Percentiles rank a stretch among this genome's conserved stretches.
Conservation (phyloP, 306 rosid genomes). For the Quercus wislizeni region DNA sequence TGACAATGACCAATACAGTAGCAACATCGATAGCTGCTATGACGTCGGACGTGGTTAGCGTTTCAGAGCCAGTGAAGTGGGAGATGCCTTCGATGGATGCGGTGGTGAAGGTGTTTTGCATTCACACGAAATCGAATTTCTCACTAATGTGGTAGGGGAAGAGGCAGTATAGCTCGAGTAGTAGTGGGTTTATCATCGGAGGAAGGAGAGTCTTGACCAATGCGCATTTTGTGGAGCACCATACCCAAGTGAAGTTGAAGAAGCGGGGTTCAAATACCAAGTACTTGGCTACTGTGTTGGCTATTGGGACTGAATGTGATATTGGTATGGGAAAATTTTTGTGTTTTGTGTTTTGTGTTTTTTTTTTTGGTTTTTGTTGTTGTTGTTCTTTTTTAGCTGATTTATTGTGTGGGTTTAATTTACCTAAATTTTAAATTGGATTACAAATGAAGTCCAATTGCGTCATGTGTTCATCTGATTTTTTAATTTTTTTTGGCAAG, state of each 20-base stretch:
- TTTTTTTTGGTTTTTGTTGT: too few species aligned
- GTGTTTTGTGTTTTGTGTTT: background rate
- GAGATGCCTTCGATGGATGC: constrained; percentile 81
- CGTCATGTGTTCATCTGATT: too few species aligned
- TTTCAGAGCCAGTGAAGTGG: constrained; percentile 39
- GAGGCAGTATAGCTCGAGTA: constrained; percentile 83
- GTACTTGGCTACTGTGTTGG: constrained; percentile 91
- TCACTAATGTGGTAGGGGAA: constrained; percentile 96
- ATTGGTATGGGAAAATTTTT: constrained; percentile 35
- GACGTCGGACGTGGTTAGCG: background rate
- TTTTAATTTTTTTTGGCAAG: too few species aligned
- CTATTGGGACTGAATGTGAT: constrained; percentile 96
- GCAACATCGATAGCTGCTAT: background rate
- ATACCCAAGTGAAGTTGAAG: constrained; percentile 91
- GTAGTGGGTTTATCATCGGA: constrained; percentile 85
- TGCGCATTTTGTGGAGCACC: constrained; percentile 93
- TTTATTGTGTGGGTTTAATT: background rate
- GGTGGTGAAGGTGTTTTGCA: constrained; percentile 90
- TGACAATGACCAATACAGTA: too few species aligned
- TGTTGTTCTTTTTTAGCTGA: background rate
- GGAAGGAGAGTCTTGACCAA: constrained; percentile 86
- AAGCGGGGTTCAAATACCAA: constrained; percentile 95
- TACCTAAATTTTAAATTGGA: too few species aligned
- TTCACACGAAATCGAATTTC: constrained; percentile 90
- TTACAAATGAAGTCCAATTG: too few species aligned